These are phyloP conservation scores for Brassica juncea DNA, from an alignment of 345 rosid genomes.

Conservation along the genomic window DNA sequence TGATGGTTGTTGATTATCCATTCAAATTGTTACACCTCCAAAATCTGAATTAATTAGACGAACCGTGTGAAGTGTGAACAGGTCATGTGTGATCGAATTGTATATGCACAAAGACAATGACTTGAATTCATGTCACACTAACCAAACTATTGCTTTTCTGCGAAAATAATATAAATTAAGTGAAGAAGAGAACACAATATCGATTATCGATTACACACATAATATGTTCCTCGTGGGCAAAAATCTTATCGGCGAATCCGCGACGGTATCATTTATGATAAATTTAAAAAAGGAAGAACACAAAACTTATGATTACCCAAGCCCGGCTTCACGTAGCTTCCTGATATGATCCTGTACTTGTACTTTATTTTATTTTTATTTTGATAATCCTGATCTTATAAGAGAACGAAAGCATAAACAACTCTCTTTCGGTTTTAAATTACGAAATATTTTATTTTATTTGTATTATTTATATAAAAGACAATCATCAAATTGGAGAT, in stretches of 20 bases:
- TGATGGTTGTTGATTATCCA: background rate
- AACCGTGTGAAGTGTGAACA: constrained; percentile 29
- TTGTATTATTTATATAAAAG: no score
- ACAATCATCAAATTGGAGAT: background rate
- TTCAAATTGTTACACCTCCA: background rate
- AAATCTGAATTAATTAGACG: background rate
- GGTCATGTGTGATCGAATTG: background rate
- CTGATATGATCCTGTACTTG: constrained; percentile 14
- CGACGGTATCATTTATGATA: background rate
- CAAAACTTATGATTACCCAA: background rate
- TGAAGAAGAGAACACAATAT: background rate
- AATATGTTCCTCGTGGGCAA: constrained; percentile 30
- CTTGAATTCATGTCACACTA: constrained; percentile 11
- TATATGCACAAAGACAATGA: constrained; percentile 13
- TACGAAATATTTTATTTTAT: background rate
- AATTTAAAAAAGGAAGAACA: background rate
- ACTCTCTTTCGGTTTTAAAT: background rate
- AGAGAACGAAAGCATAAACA: background rate
- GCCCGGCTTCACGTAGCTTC: constrained; percentile 26
- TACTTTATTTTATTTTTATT: background rate
- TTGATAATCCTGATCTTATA: background rate
- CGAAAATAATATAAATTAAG: background rate
- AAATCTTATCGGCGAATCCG: background rate
- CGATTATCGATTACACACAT: background rate
- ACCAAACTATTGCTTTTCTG: constrained; percentile 16